A percentile compares a stretch with the other conserved stretches of the same genome.
Conservation (phyloP, 225 moss, liverwort and hornwort species). For the Straminergon stramineum region DNA sequence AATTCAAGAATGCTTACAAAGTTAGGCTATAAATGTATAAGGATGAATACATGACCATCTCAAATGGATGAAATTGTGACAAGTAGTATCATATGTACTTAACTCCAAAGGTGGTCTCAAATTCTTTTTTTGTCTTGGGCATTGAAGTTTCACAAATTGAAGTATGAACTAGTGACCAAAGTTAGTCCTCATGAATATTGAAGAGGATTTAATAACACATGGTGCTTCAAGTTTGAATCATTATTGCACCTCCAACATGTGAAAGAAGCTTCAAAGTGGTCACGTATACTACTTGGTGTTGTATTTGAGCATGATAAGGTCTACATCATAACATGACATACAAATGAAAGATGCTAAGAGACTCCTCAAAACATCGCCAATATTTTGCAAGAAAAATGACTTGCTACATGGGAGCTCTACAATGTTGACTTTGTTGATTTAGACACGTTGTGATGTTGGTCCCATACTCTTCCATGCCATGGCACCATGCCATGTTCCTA, state of each 20-base stretch:
- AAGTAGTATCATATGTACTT: neutral
- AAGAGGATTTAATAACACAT: neutral
- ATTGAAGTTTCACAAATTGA: neutral
- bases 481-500: no score
- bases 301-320: neutral
- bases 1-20: neutral
- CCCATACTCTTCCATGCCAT: no score
- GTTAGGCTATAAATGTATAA: neutral
- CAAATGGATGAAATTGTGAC: neutral
- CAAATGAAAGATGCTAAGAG: neutral
- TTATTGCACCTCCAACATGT: neutral
- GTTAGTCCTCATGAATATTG: neutral
- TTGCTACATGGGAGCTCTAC: no score
- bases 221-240: neutral
- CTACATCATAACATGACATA: neutral
- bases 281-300: neutral
- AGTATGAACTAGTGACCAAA: neutral
- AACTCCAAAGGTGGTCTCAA: fast-evolving
- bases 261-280: neutral
- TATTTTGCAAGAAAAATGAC: no score
- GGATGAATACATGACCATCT: neutral
- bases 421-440: no score
- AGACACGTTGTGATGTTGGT: no score
- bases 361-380: no score
- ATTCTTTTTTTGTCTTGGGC: neutral